Evolutionary conservation across 345 rosid species (phyloP).

Genomic region (Atalantia buxifolia): DNA sequence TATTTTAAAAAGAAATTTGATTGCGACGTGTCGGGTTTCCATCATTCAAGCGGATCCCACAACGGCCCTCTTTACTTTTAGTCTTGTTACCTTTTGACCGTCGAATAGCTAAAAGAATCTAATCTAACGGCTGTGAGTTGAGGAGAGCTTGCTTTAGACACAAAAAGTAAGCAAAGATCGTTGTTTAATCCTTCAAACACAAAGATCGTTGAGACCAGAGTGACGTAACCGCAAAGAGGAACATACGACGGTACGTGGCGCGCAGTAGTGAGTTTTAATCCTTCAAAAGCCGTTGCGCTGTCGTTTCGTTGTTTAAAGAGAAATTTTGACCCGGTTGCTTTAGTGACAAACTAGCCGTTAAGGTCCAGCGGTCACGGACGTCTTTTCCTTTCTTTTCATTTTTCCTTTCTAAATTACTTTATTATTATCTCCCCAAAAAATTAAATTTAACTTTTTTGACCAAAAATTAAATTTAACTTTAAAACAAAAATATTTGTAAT

Average conservation of each 20-base stretch:
- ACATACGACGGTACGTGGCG: background rate
- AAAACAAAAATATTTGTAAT: too few species aligned
- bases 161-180: too few species aligned
- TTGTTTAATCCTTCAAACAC: too few species aligned
- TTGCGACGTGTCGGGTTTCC: background rate
- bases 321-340: background rate
- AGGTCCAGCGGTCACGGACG: background rate
- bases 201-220: background rate
- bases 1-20: background rate
- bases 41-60: too few species aligned
- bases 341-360: background rate
- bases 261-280: background rate
- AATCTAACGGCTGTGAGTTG: background rate
- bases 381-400: too few species aligned
- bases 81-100: background rate
- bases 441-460: too few species aligned
- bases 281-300: background rate
- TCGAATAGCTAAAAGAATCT: background rate
- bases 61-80: too few species aligned
- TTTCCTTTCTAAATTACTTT: too few species aligned
- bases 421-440: too few species aligned
- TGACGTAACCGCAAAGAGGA: background rate
- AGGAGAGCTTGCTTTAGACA: background rate
- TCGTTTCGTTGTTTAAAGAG: background rate
- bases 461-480: too few species aligned